Evolutionary conservation across 768 basidiomycete species (phyloP), one percentile per base, ranked within the genome.

Genomic region (Naganishia antarctica): DNA sequence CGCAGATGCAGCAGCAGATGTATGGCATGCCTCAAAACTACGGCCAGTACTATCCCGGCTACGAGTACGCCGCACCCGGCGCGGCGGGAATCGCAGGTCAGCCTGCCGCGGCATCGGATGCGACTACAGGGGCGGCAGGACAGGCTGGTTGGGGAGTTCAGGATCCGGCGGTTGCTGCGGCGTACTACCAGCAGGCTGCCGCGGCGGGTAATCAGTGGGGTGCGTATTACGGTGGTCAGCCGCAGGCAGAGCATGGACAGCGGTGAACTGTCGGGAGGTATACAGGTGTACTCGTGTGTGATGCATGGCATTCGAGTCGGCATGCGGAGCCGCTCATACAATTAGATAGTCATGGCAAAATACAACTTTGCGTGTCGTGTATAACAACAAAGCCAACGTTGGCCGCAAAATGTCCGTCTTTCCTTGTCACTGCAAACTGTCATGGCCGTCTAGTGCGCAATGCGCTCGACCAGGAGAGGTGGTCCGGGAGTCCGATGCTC

Each of bases 11-110:
- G 32, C 67, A 90, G 87, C 88, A 89, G 37, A 88, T 90, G 87
- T 91, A 91, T 75, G 87, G 89, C 67, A 88, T 91, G 83, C 89
- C 89, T 74, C 85, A 89, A 31, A 85, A 82, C 18, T 91, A 91
- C 69, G 87, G 86, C 25, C 86, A 87, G 69, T 80, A 80, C 12
- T 53, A 65, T 51, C 60, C 61, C 62, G 86, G 85, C 51, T 91
- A 89, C 74, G 83, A 84, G 70, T 86, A 81, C 25, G 90, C 89
- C 71, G 81, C 84, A 29, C 18, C 58, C 18, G 64, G 8, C n/a
- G 29, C 48, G 8, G 47, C 47, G 21, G 47, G 47, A 16, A 32
- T 45, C 40, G 31, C 28, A 5, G 64, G 64, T n/a, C 44, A 46
- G 25, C 44, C 44, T 6, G 41, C 59, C 44, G 45, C 53, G 15